Evolutionary conservation across 2,329 filamentous ascomycete genomes (phyloP), one percentile per base, ranked within the genome.

Genomic region (Colletotrichum horii): DNA sequence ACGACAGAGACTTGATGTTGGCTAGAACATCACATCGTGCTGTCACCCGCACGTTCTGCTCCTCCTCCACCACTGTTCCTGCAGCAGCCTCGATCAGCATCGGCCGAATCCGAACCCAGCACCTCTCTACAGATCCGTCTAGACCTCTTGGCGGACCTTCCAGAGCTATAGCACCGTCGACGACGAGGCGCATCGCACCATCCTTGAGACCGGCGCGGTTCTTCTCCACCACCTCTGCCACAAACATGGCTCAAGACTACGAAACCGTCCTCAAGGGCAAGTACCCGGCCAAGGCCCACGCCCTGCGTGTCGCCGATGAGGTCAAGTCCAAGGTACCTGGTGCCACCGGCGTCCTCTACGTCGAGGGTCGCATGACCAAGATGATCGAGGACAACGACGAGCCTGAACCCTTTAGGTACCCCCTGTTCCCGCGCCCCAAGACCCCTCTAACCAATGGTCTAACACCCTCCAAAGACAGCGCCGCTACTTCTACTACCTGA

Each of bases 401-500:
- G 82, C 90, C 93, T 9, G 91, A 93, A 80, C 95, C 92, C 28
- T 98, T 98, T 84, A 91, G 95, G 92, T 96, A 89, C 69, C 79
- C 55, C 71, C 70, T 38, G 1, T 14, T 36, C 43, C 9, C 19
- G 30, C 12, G 19, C 32, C 26, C 15, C 16, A 24, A 43, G n/a
- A 4, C 4, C 22, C 22, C 14, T 30, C 14, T 34, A 6, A 24
- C 32, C 22, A 64, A 60, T n/a, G n/a, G 26, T 36, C 73, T 79
- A 24, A 76, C 73, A 64, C 32, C 48, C 22, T 55, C 32, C 26
- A 34, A 79, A 96, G 95, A 78, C 96, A 98, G 86, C 94, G 96
- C 77, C 93, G 97, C 71, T 95, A 93, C 84, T 99, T 99, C 87
- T 98, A 94, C 91, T 99, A 99, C 85, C 89, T 98, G 60, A 96